A percentile compares a stretch with the other conserved stretches of the same genome.
phyloP scores from a whole-genome alignment of 192 early-diverging fungal species.

The Coemansia sp. region DNA sequence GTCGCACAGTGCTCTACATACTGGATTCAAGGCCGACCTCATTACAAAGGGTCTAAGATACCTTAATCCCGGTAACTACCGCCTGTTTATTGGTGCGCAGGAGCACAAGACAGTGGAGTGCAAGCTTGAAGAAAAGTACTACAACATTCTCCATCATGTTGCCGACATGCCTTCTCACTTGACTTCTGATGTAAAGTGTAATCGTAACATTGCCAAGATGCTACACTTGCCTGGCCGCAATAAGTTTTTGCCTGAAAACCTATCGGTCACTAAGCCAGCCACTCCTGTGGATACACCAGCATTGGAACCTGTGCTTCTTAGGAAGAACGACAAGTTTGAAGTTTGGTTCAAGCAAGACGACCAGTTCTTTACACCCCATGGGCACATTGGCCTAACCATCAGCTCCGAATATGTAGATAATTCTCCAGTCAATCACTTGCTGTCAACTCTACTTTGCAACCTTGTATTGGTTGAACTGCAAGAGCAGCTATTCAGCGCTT shows the following conservation, averaged over 20 bases:
- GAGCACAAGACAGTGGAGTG: slow-evolving; percentile 24
- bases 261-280: background rate
- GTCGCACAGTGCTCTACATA: slow-evolving; percentile 64
- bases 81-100: slow-evolving; percentile 45
- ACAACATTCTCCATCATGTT: slow-evolving; percentile 75
- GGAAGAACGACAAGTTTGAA: too few relatives aligned
- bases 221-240: slow-evolving; percentile 16
- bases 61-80: slow-evolving; percentile 64
- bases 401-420: too few relatives aligned
- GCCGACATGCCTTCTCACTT: slow-evolving; percentile 1
- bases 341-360: too few relatives aligned
- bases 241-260: slow-evolving; percentile 35
- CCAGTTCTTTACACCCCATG: too few relatives aligned
- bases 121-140: slow-evolving; percentile 67
- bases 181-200: background rate
- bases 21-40: slow-evolving; percentile 60
- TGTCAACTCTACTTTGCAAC: too few relatives aligned
- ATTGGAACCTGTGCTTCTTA: too few relatives aligned
- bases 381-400: too few relatives aligned
- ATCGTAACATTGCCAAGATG: background rate
- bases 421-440: too few relatives aligned
- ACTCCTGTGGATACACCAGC: too few relatives aligned
- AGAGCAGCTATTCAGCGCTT: too few relatives aligned
- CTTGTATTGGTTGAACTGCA: too few relatives aligned
- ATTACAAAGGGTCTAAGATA: slow-evolving; percentile 64